Base-by-base conservation (phyloP, 179 eudicot genomes). In the Nepenthes alata region DNA sequence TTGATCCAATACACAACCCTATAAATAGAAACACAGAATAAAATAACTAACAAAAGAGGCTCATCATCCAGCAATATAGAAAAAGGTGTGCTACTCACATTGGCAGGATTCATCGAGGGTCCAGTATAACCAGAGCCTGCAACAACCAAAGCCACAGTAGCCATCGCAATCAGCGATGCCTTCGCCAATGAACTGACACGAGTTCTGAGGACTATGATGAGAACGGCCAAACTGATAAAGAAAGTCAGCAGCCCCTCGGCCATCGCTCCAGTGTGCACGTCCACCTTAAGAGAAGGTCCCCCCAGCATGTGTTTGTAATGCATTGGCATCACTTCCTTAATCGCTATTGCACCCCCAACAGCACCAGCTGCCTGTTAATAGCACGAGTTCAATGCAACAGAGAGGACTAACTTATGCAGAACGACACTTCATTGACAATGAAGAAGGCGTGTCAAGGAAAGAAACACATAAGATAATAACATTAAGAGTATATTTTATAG, bases 21-120 rank as follows among this genome's bases (percentile, higher is more conserved):
- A 25, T 25, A 25, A 25, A 25, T 25, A 25, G 25, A 25, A 25
- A 25, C 25, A 0, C 25, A 25, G 25, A 25, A 25, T 25, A 25
- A 25, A 25, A 25, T 25, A 25, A 25, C 25, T 25, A 25, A 25
- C 25, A 25, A 25, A 25, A 25, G 45, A 41, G 8, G 45, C 5
- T 2, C 5, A 4, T 55, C n/a, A 10, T 13, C 16, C 35, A 66
- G 16, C 36, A 50, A 53, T 39, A 35, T 44, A 35, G 47, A 51
- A 11, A 48, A 34, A 34, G 11, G 41, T 34, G 55, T 2, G 9
- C 5, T 12, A 77, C 94, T 85, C 69, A 88, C 97, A 67, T 88
- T 88, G 66, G 87, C 94, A 66, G 97, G 97, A 73, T 91, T 91
- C 94, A 91, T 85, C 49, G 97, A 77, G 67, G 97, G 94, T 54